Evolutionary conservation across 23 red algal genomes (phyloP).

Genomic region (Porphyridium purpureum): DNA sequence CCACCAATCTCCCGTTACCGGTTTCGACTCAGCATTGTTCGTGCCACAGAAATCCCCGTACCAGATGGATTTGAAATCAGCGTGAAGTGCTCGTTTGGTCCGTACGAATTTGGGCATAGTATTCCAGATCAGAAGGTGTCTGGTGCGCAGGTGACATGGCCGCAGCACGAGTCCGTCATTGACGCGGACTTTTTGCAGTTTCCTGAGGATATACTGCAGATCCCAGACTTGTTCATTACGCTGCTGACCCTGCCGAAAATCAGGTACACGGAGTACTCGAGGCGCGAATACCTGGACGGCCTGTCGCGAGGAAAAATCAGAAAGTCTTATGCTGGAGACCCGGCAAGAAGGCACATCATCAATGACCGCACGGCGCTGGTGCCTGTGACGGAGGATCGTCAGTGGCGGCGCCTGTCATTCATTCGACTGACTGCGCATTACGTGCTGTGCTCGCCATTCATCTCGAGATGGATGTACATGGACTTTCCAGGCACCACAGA

Average conservation of each 20-base stretch:
- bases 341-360: neutral
- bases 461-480: conserved; percentile 73
- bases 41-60: conserved; percentile 27
- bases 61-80: neutral
- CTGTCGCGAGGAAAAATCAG: no score
- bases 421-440: no score
- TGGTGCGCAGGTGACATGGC: neutral
- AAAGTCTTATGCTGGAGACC: neutral
- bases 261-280: neutral
- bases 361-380: no score
- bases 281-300: no score
- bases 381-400: no score
- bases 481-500: conserved; percentile 53
- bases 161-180: neutral
- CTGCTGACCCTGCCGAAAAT: conserved; percentile 4
- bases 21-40: conserved; percentile 31
- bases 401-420: no score
- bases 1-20: conserved; percentile 52
- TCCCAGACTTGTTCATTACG: conserved; percentile 63
- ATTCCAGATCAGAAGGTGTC: neutral
- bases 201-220: conserved; percentile 57
- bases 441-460: no score
- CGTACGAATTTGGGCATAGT: neutral
- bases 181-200: conserved; percentile 16
- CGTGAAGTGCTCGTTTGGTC: neutral